Base-by-base conservation (phyloP, 805 yeast genomes). In the Teunomyces cretensis region DNA sequence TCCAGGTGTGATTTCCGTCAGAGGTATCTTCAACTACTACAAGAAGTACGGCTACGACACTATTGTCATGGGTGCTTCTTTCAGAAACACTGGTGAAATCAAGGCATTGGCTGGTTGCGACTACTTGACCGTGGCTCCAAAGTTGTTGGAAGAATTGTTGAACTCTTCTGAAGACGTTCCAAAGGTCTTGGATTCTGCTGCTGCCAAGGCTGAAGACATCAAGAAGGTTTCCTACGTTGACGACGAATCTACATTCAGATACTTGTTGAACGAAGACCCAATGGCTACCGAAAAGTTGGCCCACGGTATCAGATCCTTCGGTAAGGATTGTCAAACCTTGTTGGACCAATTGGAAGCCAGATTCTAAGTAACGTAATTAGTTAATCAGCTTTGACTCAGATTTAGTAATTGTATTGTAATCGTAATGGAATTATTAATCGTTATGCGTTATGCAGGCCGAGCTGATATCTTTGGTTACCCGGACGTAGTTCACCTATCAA, bases 1-100 rank as follows among this genome's bases (percentile, higher is more conserved):
- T 74, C 99, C 99, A 57, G 99, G 99, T 86, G 98, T 94, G 51
- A 42, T 76, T 42, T 88, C 97, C 35, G 99, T 94, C 60, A 85
- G 83, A 73, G 68, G 65, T 51, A 94, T 94, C 72, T 94, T 70
- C 88, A 87, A 91, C 86, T 94, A 94, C 84, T 94, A 94, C 87
- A 94, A 94, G 85, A 92, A 92, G 78, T 88, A 72, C 73, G 92
- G 85, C 60, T 94, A 94, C 84, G 80, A 92, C 62, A 94, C 99
- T 70, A 91, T 94, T 67, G 98, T 94, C 65, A 94, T 94, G 99
- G 99, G 99, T 74, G 99, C 99, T 49, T 92, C 98, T 49, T 92
- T 94, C 90, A 92, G 99, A 84, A 94, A 91, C 80, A 72, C 76
- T 52, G 96, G 90, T 58, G 99, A 92, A 78, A 88, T 94, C 74